A percentile compares a stretch with the other conserved stretches of the same genome.
These are phyloP conservation scores for Aeschynomene evenia DNA, from an alignment of 306 rosid genomes.

Conservation along the genomic window DNA sequence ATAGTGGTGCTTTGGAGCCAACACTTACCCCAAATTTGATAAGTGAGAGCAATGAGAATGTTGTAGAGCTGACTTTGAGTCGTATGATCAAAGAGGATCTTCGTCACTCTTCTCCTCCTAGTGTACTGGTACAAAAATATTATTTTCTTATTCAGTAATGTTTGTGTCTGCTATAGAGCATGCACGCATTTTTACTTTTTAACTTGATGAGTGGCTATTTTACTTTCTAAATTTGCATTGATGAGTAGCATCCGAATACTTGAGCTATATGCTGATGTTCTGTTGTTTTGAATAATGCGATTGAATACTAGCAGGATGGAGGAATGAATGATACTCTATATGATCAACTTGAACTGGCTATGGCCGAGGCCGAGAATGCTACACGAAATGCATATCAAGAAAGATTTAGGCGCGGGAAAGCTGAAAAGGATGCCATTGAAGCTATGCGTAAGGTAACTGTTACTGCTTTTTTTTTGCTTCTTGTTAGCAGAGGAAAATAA, in stretches of 20 bases:
- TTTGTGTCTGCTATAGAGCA: conserved; percentile 10
- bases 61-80: conserved; percentile 28
- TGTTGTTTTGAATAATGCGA: conserved; percentile 16
- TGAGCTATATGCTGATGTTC: not conserved
- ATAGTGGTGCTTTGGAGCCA: conserved; percentile 39
- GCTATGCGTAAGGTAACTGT: conserved; percentile 64
- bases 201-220: conserved; percentile 25
- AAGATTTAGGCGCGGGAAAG: conserved; percentile 62
- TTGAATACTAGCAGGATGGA: conserved; percentile 67
- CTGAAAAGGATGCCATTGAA: conserved; percentile 78
- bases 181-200: not conserved
- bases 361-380: conserved; percentile 71
- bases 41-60: conserved; percentile 46
- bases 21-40: conserved; percentile 36
- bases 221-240: not conserved
- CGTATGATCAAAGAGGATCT: conserved; percentile 34
- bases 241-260: not conserved
- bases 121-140: conserved; percentile 49
- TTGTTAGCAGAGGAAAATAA: not conserved
- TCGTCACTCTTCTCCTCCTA: conserved; percentile 56
- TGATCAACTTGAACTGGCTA: conserved; percentile 64
- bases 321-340: conserved; percentile 54
- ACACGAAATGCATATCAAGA: conserved; percentile 64
- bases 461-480: conserved; percentile 13
- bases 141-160: not conserved